Percentiles rank a stretch among this genome's conserved stretches.
phyloP scores from a whole-genome alignment of 306 rosid species.

The Cyclanthera cordifolia region DNA sequence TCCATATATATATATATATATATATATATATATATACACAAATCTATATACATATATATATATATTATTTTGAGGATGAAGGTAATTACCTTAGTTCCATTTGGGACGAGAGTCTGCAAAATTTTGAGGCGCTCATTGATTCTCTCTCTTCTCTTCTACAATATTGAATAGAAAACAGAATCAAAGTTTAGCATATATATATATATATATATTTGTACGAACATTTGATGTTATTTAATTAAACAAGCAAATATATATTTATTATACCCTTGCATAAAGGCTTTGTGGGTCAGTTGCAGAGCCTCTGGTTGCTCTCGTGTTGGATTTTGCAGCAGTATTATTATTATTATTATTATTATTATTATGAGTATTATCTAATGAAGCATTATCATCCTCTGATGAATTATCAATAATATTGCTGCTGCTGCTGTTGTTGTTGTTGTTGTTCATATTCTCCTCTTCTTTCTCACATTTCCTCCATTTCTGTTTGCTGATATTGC shows the following conservation, averaged over 20 bases:
- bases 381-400: neutral
- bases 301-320: slow-evolving; percentile 10
- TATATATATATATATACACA: no score
- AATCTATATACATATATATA: no score
- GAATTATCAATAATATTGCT: neutral
- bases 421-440: no score
- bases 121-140: slow-evolving; percentile 10
- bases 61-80: neutral
- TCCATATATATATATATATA: no score
- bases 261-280: slow-evolving; percentile 11
- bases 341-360: neutral
- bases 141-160: slow-evolving; percentile 17
- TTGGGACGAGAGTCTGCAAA: slow-evolving; percentile 13
- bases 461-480: slow-evolving; percentile 17
- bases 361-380: neutral
- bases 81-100: slow-evolving; percentile 16
- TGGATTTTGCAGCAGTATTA: neutral
- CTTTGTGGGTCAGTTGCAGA: slow-evolving; percentile 14
- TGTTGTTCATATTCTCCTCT: neutral
- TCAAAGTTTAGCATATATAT: neutral
- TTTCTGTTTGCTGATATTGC: slow-evolving; percentile 34
- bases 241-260: no score
- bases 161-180: neutral
- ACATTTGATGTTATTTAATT: neutral
- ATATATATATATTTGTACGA: neutral